Evolutionary conservation across 2,329 filamentous ascomycete genomes (phyloP), one percentile per base, ranked within the genome.

Genomic region (Calonectria pteridis): DNA sequence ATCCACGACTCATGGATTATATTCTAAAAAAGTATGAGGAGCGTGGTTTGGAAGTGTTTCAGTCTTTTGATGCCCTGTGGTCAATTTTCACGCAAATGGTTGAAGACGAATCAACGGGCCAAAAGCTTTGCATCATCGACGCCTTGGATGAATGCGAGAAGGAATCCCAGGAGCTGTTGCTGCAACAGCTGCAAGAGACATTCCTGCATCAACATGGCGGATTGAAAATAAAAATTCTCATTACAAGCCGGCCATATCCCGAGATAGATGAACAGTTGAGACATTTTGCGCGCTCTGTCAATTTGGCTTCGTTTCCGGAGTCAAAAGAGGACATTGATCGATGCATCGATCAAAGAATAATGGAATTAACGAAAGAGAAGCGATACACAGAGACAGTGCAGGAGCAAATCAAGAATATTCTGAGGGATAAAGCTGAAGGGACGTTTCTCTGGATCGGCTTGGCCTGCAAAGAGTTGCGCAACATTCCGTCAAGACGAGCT

Each of bases 391-490:
- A 67, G 23, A 75, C 73, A 40, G 65, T 73, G 26, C 69, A 72
- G 28, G 31, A 65, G 0, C 64, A 77, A 35, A 58, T 81, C 16
- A 74, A 63, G 7, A 46, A 74, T 13, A 74, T 78, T 6, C 77
- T 81, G 6, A 58, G 71, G 53, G 66, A 73, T 20, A 81, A 78
- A 33, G 76, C 77, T 13, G 75, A 77, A 53, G 76, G 76, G 9
- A 81, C 73, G 16, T 81, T 81, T 31, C 72, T 81, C 14, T 81
- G 77, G 78, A 67, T 80, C 26, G 77, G 77, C 29, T 74, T 77
- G 31, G 78, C 77, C 11, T 79, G 79, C 46, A 50, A 75, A 46
- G 77, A 77, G 23, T 72, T 81, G 7, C 50, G 14, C 20, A 51
- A 67, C 20, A 65, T 74, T 31, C 74, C 71, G 23, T 78, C 76